Conservation (phyloP, 495 filamentous ascomycete genomes). For the Penicillium daleae region DNA sequence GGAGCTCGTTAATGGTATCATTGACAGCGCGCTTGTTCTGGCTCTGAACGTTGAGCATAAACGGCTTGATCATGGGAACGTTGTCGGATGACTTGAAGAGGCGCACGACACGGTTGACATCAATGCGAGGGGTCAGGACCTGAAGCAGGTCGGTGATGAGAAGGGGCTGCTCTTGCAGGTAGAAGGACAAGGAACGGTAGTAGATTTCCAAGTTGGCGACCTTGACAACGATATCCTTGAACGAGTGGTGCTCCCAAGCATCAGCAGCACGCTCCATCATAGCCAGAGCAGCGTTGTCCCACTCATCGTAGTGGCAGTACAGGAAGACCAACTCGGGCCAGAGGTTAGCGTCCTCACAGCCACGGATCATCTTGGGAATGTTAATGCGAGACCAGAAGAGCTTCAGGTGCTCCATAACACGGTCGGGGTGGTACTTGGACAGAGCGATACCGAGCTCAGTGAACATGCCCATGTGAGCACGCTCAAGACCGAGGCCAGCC, state of each 20-base stretch:
- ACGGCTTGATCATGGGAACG: conserved; percentile 97
- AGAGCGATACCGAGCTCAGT: conserved; percentile 93
- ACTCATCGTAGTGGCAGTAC: conserved; percentile 99
- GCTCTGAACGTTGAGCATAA: conserved; percentile 92
- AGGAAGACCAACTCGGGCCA: conserved; percentile 99
- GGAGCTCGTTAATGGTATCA: conserved; percentile 94
- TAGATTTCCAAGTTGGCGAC: conserved; percentile 99
- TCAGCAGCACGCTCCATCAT: conserved; percentile 99
- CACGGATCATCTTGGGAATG: conserved; percentile 96
- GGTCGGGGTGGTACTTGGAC: conserved; percentile 94
- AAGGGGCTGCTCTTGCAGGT: conserved; percentile 93
- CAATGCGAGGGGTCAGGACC: conserved; percentile 87
- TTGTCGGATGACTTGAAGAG: conserved; percentile 99
- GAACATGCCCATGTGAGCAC: conserved; percentile 94
- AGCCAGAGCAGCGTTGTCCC: conserved; percentile 95
- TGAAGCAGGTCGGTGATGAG: conserved; percentile 95
- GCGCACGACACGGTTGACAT: conserved; percentile 96
- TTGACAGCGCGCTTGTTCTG: conserved; percentile 99
- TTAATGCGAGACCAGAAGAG: conserved; percentile 99
- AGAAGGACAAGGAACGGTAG: conserved; percentile 97
- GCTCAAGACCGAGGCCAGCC: conserved; percentile 92
- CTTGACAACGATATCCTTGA: conserved; percentile 99
- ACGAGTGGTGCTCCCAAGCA: conserved; percentile 99
- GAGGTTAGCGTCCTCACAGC: conserved; percentile 91
- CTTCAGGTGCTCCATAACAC: conserved; percentile 98